phyloP scores from a whole-genome alignment of 2,329 filamentous ascomycete genomes.

The Neonectria faginata region DNA sequence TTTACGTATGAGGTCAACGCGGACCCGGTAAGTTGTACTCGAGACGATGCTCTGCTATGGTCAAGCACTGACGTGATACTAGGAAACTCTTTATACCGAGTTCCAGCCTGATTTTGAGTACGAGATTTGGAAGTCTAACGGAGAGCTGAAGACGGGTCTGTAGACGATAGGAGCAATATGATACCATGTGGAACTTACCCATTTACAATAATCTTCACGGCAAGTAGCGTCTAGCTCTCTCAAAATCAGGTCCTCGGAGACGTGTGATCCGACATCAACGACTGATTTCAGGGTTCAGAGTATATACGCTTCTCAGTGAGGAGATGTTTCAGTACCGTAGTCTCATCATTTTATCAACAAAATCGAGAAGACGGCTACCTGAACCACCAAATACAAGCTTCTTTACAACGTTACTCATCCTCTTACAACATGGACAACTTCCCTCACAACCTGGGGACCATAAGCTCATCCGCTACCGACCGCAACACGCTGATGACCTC shows the following conservation, averaged over 20 bases:
- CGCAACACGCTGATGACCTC: slow-evolving; percentile 26
- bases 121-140: slow-evolving; percentile 48
- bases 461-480: slow-evolving; percentile 17
- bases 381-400: background rate
- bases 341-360: too few species aligned
- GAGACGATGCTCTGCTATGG: rapidly evolving
- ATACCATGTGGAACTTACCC: background rate
- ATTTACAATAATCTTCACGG: background rate
- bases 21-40: slow-evolving; percentile 41
- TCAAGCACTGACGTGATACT: background rate
- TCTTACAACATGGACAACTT: background rate
- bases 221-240: background rate
- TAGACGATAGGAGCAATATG: slow-evolving; percentile 12
- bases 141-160: slow-evolving; percentile 36
- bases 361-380: background rate
- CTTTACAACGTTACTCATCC: background rate
- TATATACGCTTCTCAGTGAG: background rate
- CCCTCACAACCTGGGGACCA: slow-evolving; percentile 22
- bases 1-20: slow-evolving; percentile 52
- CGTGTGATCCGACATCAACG: background rate
- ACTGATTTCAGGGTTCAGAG: background rate
- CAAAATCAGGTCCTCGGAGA: background rate
- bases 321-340: too few species aligned
- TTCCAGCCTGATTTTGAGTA: slow-evolving; percentile 53
- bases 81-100: slow-evolving; percentile 50